Evolutionary conservation across 306 rosid species (phyloP), one percentile per base, ranked within the genome.

Genomic region (Bauhinia variegata): DNA sequence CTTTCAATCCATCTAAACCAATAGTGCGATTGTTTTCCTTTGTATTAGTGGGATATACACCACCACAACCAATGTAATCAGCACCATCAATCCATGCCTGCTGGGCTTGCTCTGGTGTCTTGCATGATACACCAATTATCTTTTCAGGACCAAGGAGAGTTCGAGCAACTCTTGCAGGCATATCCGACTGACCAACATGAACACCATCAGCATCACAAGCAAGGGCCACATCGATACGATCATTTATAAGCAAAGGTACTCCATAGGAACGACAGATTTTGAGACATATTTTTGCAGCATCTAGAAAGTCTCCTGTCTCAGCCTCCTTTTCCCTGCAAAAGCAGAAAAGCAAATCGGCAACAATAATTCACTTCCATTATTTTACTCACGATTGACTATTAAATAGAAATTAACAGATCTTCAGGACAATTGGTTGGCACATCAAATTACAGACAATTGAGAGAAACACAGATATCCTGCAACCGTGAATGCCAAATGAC

Each of bases 161-260:
- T 54, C 97, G 91, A 65, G 74, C 90, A 7, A 70, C 65, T 14
- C 11, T 55, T 48, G 73, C 83, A n/a, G 91, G 86, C 89, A 93
- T 86, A 89, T 93, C 98, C 15, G 97, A 89, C 61, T 93, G 97
- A 49, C 98, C 97, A 65, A 93, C 74, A 71, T 93, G 98, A 63
- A 93, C 90, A 54, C 98, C 98, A 62, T 88, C 98, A 2, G 98
- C 98, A 66, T 85, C 88, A 57, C 95, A 84, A 50, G 97, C 98
- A 61, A 93, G 88, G 39, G 95, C 95, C 37, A 93, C 80, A 67
- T 93, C 95, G 11, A 88, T 67, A 9, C 98, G 88, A 71, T 93
- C 98, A 13, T 93, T 93, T 78, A 93, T 88, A 48, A 93, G 83
- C 8, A 89, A 72, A 49, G 87, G 95, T 33, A 93, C 88, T 46